phyloP scores from a whole-genome alignment of 2,329 filamentous ascomycete genomes.

The Sporothrix schenckii region DNA sequence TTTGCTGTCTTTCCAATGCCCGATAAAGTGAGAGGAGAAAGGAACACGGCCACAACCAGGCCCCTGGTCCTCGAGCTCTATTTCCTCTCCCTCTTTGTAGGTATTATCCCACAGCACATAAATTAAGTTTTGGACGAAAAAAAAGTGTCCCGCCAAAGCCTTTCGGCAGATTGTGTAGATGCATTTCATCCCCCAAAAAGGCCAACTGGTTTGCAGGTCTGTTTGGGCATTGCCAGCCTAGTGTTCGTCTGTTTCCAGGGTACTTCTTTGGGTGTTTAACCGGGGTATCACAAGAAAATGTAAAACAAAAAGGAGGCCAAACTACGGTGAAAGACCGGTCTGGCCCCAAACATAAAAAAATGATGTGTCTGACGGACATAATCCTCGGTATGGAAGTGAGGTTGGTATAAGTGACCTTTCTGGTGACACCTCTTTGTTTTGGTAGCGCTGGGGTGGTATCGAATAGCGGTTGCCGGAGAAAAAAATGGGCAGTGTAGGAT shows the following conservation, averaged over 20 bases:
- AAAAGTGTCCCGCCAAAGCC: too few species aligned
- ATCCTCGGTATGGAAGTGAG: not conserved
- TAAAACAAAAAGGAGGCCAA: not conserved
- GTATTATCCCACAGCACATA: not conserved
- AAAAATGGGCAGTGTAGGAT: not conserved
- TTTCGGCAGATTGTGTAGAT: not conserved
- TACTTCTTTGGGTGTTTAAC: not conserved
- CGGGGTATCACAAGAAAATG: not conserved
- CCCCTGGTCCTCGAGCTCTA: not conserved
- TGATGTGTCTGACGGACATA: too few species aligned
- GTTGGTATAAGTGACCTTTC: not conserved
- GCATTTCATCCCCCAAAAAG: not conserved
- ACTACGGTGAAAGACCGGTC: not conserved
- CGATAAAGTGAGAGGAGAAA: not conserved
- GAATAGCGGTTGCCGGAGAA: not conserved
- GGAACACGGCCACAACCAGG: not conserved
- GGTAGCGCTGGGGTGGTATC: not conserved
- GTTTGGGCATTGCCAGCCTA: too few species aligned
- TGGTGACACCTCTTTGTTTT: not conserved
- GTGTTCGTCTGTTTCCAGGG: not conserved
- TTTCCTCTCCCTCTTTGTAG: not conserved
- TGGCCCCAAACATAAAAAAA: not conserved
- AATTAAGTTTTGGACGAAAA: not conserved
- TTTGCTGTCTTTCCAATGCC: not conserved
- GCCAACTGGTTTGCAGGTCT: too few species aligned